Evolutionary conservation across 306 rosid species (phyloP).

Genomic region (Vicia villosa): DNA sequence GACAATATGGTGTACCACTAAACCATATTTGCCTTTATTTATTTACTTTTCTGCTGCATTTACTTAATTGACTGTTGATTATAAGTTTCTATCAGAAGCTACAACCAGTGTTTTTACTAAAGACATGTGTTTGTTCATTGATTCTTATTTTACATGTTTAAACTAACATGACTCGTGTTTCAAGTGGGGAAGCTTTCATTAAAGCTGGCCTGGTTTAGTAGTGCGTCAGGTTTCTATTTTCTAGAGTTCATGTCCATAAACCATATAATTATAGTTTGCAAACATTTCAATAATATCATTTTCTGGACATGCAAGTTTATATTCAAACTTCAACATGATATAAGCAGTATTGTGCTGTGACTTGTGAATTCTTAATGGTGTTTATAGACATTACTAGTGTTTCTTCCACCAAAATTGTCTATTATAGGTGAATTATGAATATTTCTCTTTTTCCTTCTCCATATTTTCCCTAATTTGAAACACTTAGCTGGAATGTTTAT

Average conservation of each 20-base stretch:
- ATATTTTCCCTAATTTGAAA: not conserved
- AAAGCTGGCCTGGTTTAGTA: not conserved
- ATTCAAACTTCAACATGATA: not conserved
- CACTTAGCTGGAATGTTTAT: not conserved
- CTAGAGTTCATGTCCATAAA: not conserved
- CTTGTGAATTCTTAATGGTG: not conserved
- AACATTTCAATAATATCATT: not conserved
- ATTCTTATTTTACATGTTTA: not conserved
- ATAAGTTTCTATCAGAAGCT: conserved; percentile 71
- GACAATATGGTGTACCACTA: too few relatives aligned
- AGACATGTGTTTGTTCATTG: conserved; percentile 62
- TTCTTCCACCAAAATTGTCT: not conserved
- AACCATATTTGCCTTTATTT: too few relatives aligned
- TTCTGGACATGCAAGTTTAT: not conserved
- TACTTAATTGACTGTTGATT: too few relatives aligned
- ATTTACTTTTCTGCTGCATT: too few relatives aligned
- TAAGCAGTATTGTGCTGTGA: not conserved
- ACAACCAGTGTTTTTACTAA: conserved; percentile 79
- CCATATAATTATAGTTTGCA: not conserved
- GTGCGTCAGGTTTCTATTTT: not conserved
- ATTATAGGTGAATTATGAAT: not conserved
- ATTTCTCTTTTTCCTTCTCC: too few relatives aligned
- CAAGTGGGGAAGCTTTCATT: not conserved
- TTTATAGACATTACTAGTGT: not conserved
- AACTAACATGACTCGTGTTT: not conserved